Percentiles rank a stretch among this genome's conserved stretches.
phyloP scores from a whole-genome alignment of 2,329 filamentous ascomycete genomes.

The Aspergillus sp. region DNA sequence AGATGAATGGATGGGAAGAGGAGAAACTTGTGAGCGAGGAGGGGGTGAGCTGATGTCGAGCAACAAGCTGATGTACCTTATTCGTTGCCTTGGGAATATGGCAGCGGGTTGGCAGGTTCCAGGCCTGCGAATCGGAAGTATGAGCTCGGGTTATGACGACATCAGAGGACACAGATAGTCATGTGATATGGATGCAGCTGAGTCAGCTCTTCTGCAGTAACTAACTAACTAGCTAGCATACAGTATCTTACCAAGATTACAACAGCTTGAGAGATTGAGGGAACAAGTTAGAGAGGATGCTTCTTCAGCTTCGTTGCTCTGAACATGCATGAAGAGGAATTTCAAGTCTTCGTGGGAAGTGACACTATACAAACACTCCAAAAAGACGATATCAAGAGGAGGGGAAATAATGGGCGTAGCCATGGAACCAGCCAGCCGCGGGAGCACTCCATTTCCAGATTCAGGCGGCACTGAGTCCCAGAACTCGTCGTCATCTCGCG shows the following conservation, averaged over 20 bases:
- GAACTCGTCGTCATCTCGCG: not conserved
- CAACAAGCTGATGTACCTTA: conserved; percentile 8
- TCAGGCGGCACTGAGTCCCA: not conserved
- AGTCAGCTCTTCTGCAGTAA: not conserved
- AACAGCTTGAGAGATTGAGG: not conserved
- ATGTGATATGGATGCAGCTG: not conserved
- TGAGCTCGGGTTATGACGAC: not conserved
- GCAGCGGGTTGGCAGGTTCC: conserved; percentile 1
- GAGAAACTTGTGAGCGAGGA: not conserved
- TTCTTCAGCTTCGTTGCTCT: not conserved
- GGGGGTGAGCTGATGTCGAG: conserved; percentile 7
- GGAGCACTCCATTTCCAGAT: not conserved
- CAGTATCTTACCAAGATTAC: not conserved
- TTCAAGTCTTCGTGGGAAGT: not conserved
- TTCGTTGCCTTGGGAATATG: conserved; percentile 14
- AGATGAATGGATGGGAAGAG: conserved; percentile 11
- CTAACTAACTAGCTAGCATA: not conserved
- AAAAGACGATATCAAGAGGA: not conserved
- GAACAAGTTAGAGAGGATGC: not conserved
- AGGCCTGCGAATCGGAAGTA: conserved; percentile 3
- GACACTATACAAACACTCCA: not conserved
- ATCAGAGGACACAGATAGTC: not conserved
- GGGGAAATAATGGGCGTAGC: not conserved
- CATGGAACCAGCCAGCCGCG: conserved; percentile 3
- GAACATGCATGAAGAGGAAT: not conserved